A percentile compares a stretch with the other conserved stretches of the same genome.
These are phyloP conservation scores for Mucor indicus DNA, from an alignment of 371 early-diverging fungal species.

Conservation along the genomic window DNA sequence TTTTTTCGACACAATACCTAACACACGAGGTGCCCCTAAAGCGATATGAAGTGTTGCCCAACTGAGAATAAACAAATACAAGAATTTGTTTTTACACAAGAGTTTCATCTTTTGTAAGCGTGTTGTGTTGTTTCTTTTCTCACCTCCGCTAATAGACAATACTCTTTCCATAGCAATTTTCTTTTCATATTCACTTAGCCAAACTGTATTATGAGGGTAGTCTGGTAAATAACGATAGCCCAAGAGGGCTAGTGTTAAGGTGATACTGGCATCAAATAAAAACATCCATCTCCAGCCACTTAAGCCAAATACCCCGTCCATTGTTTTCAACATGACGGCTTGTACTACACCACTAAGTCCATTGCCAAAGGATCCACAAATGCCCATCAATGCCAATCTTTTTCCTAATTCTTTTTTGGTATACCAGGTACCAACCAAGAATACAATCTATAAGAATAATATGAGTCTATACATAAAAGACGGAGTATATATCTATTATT, in stretches of 20 bases:
- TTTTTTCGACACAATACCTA: constrained; percentile 47
- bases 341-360: constrained; percentile 44
- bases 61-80: constrained; percentile 36
- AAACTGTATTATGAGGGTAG: constrained; percentile 41
- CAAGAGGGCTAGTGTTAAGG: constrained; percentile 23
- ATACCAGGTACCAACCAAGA: constrained; percentile 49
- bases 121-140: neutral
- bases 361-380: constrained; percentile 40
- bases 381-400: constrained; percentile 31
- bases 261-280: constrained; percentile 37
- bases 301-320: constrained; percentile 41
- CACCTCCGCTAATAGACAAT: no score
- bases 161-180: no score
- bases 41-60: constrained; percentile 41
- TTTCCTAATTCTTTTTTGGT: constrained; percentile 46
- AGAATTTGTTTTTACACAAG: constrained; percentile 24
- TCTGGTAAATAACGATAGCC: constrained; percentile 38
- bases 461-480: no score
- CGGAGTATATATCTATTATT: no score
- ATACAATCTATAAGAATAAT: constrained; percentile 43
- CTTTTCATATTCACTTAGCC: constrained; percentile 32
- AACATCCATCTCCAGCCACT: constrained; percentile 57
- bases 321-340: constrained; percentile 42
- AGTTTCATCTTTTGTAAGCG: constrained; percentile 4
- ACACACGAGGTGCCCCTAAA: constrained; percentile 31